Conservation (phyloP, 1,139 yeast species). For the Saccharomyces hybrid region DNA sequence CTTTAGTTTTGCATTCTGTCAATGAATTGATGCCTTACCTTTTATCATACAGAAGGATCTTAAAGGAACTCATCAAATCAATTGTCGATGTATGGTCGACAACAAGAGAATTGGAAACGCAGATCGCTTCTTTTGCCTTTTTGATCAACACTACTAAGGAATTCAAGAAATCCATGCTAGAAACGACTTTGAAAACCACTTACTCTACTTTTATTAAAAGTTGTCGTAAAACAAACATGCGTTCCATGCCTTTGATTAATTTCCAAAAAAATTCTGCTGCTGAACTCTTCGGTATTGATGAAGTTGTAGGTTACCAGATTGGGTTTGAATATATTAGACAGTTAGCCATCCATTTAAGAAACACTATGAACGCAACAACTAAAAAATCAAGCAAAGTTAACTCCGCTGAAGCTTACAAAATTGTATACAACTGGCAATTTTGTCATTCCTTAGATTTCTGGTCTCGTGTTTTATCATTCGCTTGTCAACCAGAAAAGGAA, state of each 20-base stretch:
- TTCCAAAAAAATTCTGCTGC: conserved; percentile 88
- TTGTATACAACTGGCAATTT: conserved; percentile 91
- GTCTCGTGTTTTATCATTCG: conserved; percentile 76
- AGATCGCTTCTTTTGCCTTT: conserved; percentile 83
- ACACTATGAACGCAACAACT: conserved; percentile 64
- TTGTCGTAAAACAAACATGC: conserved; percentile 75
- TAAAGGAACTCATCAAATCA: conserved; percentile 62
- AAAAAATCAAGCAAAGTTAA: conserved; percentile 51
- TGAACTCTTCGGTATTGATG: conserved; percentile 72
- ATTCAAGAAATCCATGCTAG: conserved; percentile 54
- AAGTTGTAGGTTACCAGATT: conserved; percentile 66
- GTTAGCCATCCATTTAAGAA: conserved; percentile 85
- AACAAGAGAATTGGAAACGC: conserved; percentile 59
- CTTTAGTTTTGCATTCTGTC: conserved; percentile 58
- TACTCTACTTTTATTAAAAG: conserved; percentile 76
- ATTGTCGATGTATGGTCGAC: conserved; percentile 75
- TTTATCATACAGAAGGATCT: conserved; percentile 64
- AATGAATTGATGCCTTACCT: conserved; percentile 80
- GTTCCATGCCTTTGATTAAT: conserved; percentile 78
- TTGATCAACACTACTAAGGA: conserved; percentile 67
- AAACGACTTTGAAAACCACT: conserved; percentile 54
- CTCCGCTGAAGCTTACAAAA: conserved; percentile 43
- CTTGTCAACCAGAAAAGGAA: conserved; percentile 57
- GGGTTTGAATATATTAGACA: conserved; percentile 94
- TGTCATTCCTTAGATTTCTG: conserved; percentile 94